phyloP scores from a whole-genome alignment of 352 stramenopile species.

The Globisporangium apiculatum region DNA sequence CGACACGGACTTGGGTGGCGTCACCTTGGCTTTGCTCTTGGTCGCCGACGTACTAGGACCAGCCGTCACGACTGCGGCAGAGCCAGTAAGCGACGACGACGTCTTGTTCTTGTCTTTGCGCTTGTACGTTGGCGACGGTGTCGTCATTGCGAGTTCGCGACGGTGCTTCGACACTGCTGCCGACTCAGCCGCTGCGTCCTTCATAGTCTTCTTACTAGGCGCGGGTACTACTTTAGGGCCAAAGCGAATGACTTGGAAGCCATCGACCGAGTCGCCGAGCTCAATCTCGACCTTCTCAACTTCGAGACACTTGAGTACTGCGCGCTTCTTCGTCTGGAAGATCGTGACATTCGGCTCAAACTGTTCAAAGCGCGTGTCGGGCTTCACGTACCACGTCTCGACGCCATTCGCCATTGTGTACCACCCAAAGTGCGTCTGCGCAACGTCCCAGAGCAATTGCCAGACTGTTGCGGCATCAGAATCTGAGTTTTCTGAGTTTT shows the following conservation, averaged over 20 bases:
- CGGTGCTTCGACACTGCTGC: conserved; percentile 20
- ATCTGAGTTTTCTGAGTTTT: conserved; percentile 3
- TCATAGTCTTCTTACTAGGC: not conserved
- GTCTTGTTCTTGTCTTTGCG: conserved; percentile 14
- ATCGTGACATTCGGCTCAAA: conserved; percentile 76
- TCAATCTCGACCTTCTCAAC: conserved; percentile 40
- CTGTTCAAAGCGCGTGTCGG: conserved; percentile 56
- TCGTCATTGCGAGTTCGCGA: not conserved
- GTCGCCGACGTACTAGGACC: not conserved
- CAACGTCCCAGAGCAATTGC: conserved; percentile 60
- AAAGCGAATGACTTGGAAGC: conserved; percentile 53
- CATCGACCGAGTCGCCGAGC: conserved; percentile 65
- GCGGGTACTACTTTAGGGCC: conserved; percentile 6
- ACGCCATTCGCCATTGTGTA: conserved; percentile 62
- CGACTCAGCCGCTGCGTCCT: conserved; percentile 9
- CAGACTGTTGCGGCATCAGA: conserved; percentile 23
- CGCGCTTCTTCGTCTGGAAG: conserved; percentile 72
- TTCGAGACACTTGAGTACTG: conserved; percentile 57
- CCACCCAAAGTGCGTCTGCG: conserved; percentile 53
- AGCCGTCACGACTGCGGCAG: not conserved
- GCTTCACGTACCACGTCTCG: conserved; percentile 74
- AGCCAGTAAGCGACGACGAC: not conserved
- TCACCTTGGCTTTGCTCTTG: conserved; percentile 4
- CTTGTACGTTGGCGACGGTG: conserved; percentile 30
- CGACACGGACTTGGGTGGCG: conserved; percentile 10